These are phyloP conservation scores for Rosa lucieae DNA, from an alignment of 306 rosid species.

Conservation along the genomic window DNA sequence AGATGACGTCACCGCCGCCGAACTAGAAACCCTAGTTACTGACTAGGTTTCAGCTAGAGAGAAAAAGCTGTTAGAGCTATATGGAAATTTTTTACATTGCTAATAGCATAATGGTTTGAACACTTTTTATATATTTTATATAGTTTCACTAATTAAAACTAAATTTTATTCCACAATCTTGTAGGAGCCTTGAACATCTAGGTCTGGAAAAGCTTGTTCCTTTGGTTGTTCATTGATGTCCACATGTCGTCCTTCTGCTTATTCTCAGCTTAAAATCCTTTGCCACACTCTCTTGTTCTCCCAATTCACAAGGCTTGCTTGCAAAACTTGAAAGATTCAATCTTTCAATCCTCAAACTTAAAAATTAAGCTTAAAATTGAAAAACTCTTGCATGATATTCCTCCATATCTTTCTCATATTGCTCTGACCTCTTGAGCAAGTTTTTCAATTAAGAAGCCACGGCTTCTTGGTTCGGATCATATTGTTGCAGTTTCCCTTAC, in stretches of 20 bases:
- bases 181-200: slow-evolving; percentile 44
- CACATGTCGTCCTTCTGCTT: slow-evolving; percentile 60
- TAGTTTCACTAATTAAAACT: no score
- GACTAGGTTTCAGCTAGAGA: no score
- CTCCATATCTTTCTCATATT: slow-evolving; percentile 84
- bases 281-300: slow-evolving; percentile 70
- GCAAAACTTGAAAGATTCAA: slow-evolving; percentile 10
- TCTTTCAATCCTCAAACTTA: neutral
- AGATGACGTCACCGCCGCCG: no score
- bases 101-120: no score
- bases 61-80: no score
- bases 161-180: no score
- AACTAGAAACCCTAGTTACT: no score
- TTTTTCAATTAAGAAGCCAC: slow-evolving; percentile 72
- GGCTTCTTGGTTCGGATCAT: slow-evolving; percentile 78
- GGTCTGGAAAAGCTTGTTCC: slow-evolving; percentile 48
- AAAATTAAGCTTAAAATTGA: neutral
- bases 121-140: no score
- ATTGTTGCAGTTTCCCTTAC: slow-evolving; percentile 76
- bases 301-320: slow-evolving; percentile 72
- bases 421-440: slow-evolving; percentile 77
- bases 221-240: slow-evolving; percentile 37
- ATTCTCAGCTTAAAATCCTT: slow-evolving; percentile 63
- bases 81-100: no score
- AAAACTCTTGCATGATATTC: slow-evolving; percentile 60